These are phyloP conservation scores for Xylaria sp. DNA, from an alignment of 2,329 filamentous ascomycete species.

Conservation along the genomic window DNA sequence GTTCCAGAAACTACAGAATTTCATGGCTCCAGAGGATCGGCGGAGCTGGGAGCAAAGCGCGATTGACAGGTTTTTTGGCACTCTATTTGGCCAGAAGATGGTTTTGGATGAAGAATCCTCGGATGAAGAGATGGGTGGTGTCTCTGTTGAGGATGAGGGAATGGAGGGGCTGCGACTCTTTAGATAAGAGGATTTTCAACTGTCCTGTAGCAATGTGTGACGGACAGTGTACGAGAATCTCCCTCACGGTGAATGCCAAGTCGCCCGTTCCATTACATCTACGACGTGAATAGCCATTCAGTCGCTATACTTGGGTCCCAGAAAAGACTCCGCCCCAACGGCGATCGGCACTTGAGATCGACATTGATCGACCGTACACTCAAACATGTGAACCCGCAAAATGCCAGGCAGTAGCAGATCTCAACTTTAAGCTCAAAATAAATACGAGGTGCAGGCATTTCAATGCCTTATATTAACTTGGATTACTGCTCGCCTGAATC, in stretches of 20 bases:
- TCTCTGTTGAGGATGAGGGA: slow-evolving; percentile 63
- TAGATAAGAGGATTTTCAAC: slow-evolving; percentile 35
- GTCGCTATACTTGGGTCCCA: neutral
- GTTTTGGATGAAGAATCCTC: slow-evolving; percentile 68
- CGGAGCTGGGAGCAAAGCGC: slow-evolving; percentile 82
- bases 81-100: slow-evolving; percentile 76
- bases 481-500: neutral
- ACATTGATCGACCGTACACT: slow-evolving; percentile 27
- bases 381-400: slow-evolving; percentile 16
- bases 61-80: slow-evolving; percentile 79
- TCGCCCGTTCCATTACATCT: neutral
- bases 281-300: neutral
- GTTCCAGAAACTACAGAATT: slow-evolving; percentile 98
- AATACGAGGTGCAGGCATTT: slow-evolving; percentile 32
- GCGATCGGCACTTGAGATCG: slow-evolving; percentile 29
- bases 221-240: neutral
- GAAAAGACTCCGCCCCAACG: slow-evolving; percentile 17
- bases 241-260: neutral
- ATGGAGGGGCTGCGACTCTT: slow-evolving; percentile 62
- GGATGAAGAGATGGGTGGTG: slow-evolving; percentile 61
- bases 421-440: slow-evolving; percentile 10
- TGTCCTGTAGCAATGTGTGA: neutral
- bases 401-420: slow-evolving; percentile 26
- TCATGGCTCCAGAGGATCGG: slow-evolving; percentile 92
- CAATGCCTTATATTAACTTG: slow-evolving; percentile 18